These are phyloP conservation scores for Gaillardinia entomophila DNA, from an alignment of 805 yeast species.

Conservation along the genomic window DNA sequence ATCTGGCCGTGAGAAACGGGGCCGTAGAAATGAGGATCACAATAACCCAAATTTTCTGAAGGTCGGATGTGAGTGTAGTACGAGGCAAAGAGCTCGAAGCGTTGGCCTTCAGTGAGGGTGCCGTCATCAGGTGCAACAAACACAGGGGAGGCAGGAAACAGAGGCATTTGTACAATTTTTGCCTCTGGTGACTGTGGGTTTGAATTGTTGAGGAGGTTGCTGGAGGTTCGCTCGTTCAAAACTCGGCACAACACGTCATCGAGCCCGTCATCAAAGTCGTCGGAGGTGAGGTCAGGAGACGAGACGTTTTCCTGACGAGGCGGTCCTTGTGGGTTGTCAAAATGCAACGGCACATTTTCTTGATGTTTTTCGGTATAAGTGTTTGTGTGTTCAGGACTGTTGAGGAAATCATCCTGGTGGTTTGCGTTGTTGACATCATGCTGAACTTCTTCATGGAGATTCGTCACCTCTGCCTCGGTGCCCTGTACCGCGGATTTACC, in stretches of 20 bases:
- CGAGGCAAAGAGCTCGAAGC: slow-evolving; percentile 35
- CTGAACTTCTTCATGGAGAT: slow-evolving; percentile 5
- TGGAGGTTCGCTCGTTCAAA: slow-evolving; percentile 3
- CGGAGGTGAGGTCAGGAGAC: neutral
- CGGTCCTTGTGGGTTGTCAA: slow-evolving; percentile 5
- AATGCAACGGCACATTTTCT: slow-evolving; percentile 1
- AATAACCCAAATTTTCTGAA: too few species aligned
- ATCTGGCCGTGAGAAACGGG: too few species aligned
- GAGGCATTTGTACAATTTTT: too few species aligned
- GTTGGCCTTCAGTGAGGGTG: slow-evolving; percentile 30
- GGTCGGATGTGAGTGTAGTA: slow-evolving; percentile 24
- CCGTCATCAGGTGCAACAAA: slow-evolving; percentile 32
- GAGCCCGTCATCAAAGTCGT: slow-evolving; percentile 15
- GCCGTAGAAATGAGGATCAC: too few species aligned
- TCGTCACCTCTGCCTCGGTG: slow-evolving; percentile 13
- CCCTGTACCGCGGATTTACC: slow-evolving; percentile 2
- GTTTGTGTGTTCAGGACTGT: too few species aligned
- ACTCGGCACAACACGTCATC: slow-evolving; percentile 15
- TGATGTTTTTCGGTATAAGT: neutral
- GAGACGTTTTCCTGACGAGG: slow-evolving; percentile 3
- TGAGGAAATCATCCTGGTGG: slow-evolving; percentile 1
- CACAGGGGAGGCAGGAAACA: too few species aligned
- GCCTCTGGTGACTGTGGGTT: neutral
- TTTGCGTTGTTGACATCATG: slow-evolving; percentile 5
- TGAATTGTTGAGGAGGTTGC: neutral